Evolutionary conservation across 2,329 filamentous ascomycete genomes (phyloP).

Genomic region (Dryadomyces sulphureus): DNA sequence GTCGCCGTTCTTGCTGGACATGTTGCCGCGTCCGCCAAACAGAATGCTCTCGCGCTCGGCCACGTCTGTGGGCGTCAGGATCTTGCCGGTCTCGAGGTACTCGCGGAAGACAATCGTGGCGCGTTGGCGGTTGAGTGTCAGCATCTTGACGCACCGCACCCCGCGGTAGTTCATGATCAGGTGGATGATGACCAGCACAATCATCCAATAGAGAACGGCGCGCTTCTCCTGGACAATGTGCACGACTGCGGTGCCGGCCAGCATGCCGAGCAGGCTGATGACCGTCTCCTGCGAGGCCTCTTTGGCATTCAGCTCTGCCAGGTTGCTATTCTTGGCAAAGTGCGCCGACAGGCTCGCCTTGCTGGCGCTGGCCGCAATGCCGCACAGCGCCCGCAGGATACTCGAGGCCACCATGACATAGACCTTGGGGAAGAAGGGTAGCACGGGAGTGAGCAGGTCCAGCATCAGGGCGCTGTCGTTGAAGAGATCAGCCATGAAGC

Average conservation of each 20-base stretch:
- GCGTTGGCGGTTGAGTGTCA: conserved; percentile 71
- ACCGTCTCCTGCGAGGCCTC: conserved; percentile 93
- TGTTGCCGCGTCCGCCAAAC: conserved; percentile 31
- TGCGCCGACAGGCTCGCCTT: conserved; percentile 87
- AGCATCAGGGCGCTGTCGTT: conserved; percentile 78
- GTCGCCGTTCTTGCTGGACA: conserved; percentile 21
- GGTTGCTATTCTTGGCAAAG: conserved; percentile 74
- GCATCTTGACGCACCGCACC: conserved; percentile 72
- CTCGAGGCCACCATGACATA: conserved; percentile 34
- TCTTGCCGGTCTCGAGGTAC: conserved; percentile 31
- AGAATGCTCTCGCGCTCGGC: conserved; percentile 51
- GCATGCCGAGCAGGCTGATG: conserved; percentile 76
- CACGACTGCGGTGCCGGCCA: conserved; percentile 70
- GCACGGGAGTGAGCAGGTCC: conserved; percentile 65
- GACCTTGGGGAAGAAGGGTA: conserved; percentile 40
- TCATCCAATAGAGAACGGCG: conserved; percentile 60
- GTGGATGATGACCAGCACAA: conserved; percentile 60
- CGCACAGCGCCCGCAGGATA: conserved; percentile 52
- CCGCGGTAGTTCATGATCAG: conserved; percentile 76
- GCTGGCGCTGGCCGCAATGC: conserved; percentile 76
- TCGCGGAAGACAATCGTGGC: conserved; percentile 61
- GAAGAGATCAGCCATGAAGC: conserved; percentile 74
- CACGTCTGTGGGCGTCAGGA: conserved; percentile 52
- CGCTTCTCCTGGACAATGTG: conserved; percentile 54
- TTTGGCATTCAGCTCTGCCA: conserved; percentile 88